Percentiles rank a stretch among this genome's conserved stretches.
These are phyloP conservation scores for Rhodotorula sp. DNA, from an alignment of 1,284 basidiomycete genomes.

Conservation along the genomic window DNA sequence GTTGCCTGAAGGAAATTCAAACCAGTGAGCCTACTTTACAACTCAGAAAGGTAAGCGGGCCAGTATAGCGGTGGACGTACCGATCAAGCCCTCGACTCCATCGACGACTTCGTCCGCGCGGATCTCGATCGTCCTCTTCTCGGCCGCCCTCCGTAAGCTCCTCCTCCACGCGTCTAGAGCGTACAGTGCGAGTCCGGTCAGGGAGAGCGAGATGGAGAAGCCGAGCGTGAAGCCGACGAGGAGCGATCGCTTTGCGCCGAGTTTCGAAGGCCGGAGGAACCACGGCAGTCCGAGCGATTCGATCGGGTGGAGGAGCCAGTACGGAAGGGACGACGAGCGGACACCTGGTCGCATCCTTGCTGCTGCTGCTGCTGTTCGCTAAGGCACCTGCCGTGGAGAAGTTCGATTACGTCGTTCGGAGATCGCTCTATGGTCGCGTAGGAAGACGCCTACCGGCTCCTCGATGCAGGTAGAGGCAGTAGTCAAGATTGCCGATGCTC, in stretches of 20 bases:
- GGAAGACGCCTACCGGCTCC: background rate
- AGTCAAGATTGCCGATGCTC: too few species aligned
- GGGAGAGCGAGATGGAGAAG: conserved; percentile 31
- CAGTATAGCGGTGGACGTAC: too few species aligned
- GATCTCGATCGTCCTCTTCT: conserved; percentile 58
- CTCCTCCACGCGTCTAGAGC: conserved; percentile 29
- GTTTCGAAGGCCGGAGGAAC: conserved; percentile 29
- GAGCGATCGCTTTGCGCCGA: conserved; percentile 22
- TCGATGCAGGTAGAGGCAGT: too few species aligned
- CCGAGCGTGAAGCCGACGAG: conserved; percentile 35
- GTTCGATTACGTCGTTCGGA: background rate
- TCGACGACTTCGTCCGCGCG: conserved; percentile 58
- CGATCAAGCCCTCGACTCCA: conserved; percentile 60
- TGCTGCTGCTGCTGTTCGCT: too few species aligned
- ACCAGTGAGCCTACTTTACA: too few species aligned
- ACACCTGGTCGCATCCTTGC: background rate
- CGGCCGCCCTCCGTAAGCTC: conserved; percentile 6
- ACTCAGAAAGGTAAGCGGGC: too few species aligned
- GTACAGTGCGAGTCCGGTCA: conserved; percentile 33
- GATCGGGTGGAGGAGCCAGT: conserved; percentile 5
- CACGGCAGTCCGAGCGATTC: conserved; percentile 12
- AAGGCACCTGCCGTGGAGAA: background rate
- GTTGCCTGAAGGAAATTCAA: too few species aligned
- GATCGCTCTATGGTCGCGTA: too few species aligned
- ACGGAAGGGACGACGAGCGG: background rate